These are phyloP conservation scores for Trichomonas gallinae DNA, from an alignment of 208 protist genomes.

Conservation along the genomic window DNA sequence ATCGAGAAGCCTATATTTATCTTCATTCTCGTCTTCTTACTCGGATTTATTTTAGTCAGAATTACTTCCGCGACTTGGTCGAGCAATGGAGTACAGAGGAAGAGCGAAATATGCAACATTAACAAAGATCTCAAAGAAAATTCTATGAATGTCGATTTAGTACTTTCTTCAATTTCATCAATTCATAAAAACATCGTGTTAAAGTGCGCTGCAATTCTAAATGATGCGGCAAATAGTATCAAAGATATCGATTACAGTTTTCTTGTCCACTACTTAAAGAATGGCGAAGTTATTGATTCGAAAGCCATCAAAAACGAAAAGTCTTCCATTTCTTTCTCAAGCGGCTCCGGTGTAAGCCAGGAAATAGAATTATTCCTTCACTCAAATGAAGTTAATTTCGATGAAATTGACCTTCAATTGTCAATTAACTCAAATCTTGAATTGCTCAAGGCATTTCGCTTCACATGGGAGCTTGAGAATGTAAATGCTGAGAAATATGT, in stretches of 20 bases:
- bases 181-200: background rate
- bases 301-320: background rate
- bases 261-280: background rate
- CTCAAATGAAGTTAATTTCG: background rate
- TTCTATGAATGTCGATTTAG: background rate
- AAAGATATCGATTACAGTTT: background rate
- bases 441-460: background rate
- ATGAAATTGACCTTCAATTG: background rate
- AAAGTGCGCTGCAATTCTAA: background rate
- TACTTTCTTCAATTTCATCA: background rate
- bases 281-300: background rate
- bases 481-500: background rate
- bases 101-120: background rate
- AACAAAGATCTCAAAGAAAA: background rate
- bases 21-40: background rate
- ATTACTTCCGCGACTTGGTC: background rate
- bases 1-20: background rate
- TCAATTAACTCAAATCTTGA: background rate
- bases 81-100: background rate
- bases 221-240: background rate
- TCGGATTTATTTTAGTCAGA: background rate
- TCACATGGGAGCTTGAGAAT: background rate
- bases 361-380: background rate
- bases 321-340: background rate
- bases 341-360: background rate